A percentile compares a stretch with the other conserved stretches of the same genome.
phyloP scores from a whole-genome alignment of 441 rosid species.

The Daphne laureola region DNA sequence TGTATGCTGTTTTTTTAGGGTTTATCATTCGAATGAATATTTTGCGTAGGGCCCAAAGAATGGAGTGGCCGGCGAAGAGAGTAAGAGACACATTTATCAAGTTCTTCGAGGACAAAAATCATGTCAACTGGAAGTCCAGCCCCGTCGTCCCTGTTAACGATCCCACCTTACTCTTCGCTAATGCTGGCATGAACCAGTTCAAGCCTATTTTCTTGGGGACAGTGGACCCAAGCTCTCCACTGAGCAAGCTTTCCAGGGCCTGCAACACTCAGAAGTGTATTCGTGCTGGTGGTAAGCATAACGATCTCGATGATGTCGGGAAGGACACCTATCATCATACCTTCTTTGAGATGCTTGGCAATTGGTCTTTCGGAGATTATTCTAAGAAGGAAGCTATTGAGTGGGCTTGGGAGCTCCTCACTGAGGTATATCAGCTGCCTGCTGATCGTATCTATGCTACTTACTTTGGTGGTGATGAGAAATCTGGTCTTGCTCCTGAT shows the following conservation, averaged over 20 bases:
- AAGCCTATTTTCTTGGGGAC: conserved; percentile 92
- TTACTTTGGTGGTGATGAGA: conserved; percentile 95
- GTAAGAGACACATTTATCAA: conserved; percentile 74
- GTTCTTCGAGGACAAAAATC: conserved; percentile 61
- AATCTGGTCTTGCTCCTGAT: conserved; percentile 83
- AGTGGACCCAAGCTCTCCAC: conserved; percentile 67
- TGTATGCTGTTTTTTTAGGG: too few relatives aligned
- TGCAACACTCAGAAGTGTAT: conserved; percentile 98
- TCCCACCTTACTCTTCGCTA: conserved; percentile 88
- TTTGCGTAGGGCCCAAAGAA: conserved; percentile 30
- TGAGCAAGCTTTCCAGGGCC: conserved; percentile 73
- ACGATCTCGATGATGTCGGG: conserved; percentile 96
- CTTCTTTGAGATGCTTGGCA: conserved; percentile 97
- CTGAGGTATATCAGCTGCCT: conserved; percentile 74
- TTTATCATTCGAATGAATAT: too few relatives aligned
- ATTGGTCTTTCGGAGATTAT: conserved; percentile 98
- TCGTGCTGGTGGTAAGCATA: conserved; percentile 97
- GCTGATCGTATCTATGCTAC: conserved; percentile 83
- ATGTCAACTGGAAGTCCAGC: conserved; percentile 78
- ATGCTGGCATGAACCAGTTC: conserved; percentile 97
- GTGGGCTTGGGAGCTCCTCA: conserved; percentile 97
- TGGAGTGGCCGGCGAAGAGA: conserved; percentile 65
- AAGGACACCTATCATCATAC: conserved; percentile 98
- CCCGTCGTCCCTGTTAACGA: conserved; percentile 90
- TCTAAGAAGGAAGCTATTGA: conserved; percentile 85